phyloP scores from a whole-genome alignment of 345 rosid species.

The Streptanthus diversifolius region DNA sequence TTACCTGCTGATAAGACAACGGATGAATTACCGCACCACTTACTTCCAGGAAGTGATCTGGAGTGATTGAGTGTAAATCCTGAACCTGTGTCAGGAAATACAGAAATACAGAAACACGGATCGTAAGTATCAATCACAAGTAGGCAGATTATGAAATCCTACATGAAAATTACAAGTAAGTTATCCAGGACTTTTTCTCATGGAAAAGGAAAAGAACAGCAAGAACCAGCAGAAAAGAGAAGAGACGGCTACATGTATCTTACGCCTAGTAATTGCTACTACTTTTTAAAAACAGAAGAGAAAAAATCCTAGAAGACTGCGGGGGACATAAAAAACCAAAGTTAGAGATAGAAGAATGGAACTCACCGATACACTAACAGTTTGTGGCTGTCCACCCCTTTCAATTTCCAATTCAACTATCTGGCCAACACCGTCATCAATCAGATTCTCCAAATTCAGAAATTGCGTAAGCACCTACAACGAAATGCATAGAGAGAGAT shows the following conservation, averaged over 20 bases:
- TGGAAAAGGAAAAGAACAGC: not conserved
- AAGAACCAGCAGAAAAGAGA: slow-evolving; percentile 8
- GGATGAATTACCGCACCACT: slow-evolving; percentile 95
- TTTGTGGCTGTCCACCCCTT: slow-evolving; percentile 78
- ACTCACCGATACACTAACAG: slow-evolving; percentile 65
- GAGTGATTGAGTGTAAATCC: slow-evolving; percentile 90
- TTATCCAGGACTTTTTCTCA: not conserved
- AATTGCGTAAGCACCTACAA: slow-evolving; percentile 82
- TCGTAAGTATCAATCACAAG: not conserved
- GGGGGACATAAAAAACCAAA: not conserved
- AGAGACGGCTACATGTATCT: not conserved
- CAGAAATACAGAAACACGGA: slow-evolving; percentile 3
- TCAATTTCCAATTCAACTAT: slow-evolving; percentile 67
- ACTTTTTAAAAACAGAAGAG: not conserved
- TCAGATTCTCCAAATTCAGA: slow-evolving; percentile 69
- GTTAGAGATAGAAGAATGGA: slow-evolving; percentile 17
- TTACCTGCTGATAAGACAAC: slow-evolving; percentile 93
- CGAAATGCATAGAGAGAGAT: slow-evolving; percentile 18
- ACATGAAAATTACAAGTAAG: not conserved
- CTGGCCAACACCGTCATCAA: slow-evolving; percentile 75
- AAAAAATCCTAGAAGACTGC: not conserved
- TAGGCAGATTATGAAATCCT: not conserved
- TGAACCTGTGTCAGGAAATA: slow-evolving; percentile 60
- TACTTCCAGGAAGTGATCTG: slow-evolving; percentile 81
- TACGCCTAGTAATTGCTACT: not conserved